A percentile compares a stretch with the other conserved stretches of the same genome.
Conservation (phyloP, 2,329 filamentous ascomycete species). For the Claviceps sp. region DNA sequence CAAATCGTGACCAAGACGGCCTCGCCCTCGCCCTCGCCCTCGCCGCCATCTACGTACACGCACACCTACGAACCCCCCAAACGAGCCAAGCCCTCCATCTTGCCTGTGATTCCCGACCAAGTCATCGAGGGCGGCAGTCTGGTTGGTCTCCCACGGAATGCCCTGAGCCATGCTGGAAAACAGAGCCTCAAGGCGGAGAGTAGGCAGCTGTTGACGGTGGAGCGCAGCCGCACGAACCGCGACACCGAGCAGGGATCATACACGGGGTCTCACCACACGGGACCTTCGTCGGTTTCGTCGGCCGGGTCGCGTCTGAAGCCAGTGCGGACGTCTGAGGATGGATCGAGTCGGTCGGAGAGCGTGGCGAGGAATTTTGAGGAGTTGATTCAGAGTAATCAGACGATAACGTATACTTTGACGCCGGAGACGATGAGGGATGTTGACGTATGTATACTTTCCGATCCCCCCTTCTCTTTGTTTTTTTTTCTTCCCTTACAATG, state of each 20-base stretch:
- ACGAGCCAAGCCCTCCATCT: background rate
- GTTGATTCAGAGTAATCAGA: slow-evolving; percentile 69
- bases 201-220: slow-evolving; percentile 26
- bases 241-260: slow-evolving; percentile 18
- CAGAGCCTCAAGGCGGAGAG: slow-evolving; percentile 16
- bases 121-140: slow-evolving; percentile 18
- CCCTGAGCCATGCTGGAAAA: slow-evolving; percentile 12
- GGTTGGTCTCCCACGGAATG: slow-evolving; percentile 21
- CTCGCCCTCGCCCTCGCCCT: background rate
- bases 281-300: slow-evolving; percentile 38
- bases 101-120: slow-evolving; percentile 7
- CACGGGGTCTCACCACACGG: slow-evolving; percentile 28
- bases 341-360: slow-evolving; percentile 36
- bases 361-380: slow-evolving; percentile 62
- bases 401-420: slow-evolving; percentile 70
- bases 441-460: slow-evolving; percentile 39
- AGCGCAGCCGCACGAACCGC: slow-evolving; percentile 18
- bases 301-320: slow-evolving; percentile 37
- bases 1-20: background rate
- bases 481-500: background rate
- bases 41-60: background rate
- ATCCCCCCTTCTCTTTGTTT: background rate
- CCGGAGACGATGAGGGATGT: slow-evolving; percentile 67
- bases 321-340: slow-evolving; percentile 46
- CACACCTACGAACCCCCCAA: background rate